Base-by-base conservation (phyloP, 2,329 filamentous ascomycete species). In the Alternaria brassicicola region DNA sequence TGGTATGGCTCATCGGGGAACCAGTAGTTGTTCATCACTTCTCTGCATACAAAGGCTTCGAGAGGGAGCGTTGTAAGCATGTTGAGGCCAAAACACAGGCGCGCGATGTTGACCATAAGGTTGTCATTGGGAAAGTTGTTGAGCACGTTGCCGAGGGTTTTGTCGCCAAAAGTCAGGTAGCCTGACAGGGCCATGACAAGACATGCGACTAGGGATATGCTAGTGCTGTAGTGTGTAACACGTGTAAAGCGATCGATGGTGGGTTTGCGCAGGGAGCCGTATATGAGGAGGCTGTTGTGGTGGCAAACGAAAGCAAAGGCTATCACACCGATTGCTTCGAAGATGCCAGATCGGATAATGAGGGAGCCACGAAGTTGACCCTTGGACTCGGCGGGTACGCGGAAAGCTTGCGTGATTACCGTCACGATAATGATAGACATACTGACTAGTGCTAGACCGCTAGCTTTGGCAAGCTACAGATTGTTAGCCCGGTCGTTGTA, bases 1-100 rank as follows among this genome's bases (percentile, higher is more conserved):
- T 93, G 89, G 80, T 93, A 96, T 0, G 90, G 89, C 66, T 92
- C 85, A 57, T 85, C 80, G 1, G 86, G 84, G 65, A 88, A 89
- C 76, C 85, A 90, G 74, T 96, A 97, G 63, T 92, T 93, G 67
- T 92, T 86, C 91, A 97, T 96, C 63, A 97, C 93, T 78, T 97
- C 95, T 72, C 95, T 88, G 78, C 95, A 99, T 53, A 99, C 95
- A 77, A 99, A 99, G 15, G 93, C 93, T 82, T 99, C 95, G 59
- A 99, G 88, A 0, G 95, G 95, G 33, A 99, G 83, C 2, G 95
- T 98, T 13, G 95, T 97, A 70, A 99, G 87, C 95, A 99, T 99
- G 83, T 99, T 99, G 66, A 99, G 85, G 2, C 95, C 95, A 74
- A 99, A 98, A 79, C 92, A 97, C 49, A 99, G 85, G 52, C 95